These are phyloP conservation scores for Gentiana straminea DNA, from an alignment of 257 asterid genomes.

Conservation along the genomic window DNA sequence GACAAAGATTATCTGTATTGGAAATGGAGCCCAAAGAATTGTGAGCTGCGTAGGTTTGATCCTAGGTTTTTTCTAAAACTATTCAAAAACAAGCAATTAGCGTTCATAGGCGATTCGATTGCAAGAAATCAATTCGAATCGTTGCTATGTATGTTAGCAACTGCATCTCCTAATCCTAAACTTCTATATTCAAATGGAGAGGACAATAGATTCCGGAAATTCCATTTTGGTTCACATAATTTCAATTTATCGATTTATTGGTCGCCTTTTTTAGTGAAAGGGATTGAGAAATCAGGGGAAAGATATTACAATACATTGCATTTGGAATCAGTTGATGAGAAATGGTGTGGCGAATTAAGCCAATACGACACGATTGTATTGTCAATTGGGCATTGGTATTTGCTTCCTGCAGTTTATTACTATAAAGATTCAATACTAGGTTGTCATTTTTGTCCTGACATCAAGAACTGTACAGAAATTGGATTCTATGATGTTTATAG, in stretches of 20 bases:
- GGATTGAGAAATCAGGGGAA: slow-evolving; percentile 32
- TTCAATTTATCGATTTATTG: slow-evolving; percentile 51
- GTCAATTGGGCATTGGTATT: slow-evolving; percentile 68
- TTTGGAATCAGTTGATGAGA: slow-evolving; percentile 47
- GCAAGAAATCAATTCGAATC: slow-evolving; percentile 86
- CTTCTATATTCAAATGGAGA: slow-evolving; percentile 40
- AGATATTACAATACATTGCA: slow-evolving; percentile 28
- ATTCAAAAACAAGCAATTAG: slow-evolving; percentile 45
- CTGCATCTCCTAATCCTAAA: slow-evolving; percentile 29
- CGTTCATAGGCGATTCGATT: slow-evolving; percentile 79
- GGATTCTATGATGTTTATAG: slow-evolving; percentile 50
- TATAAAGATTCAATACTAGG: slow-evolving; percentile 35
- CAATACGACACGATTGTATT: slow-evolving; percentile 40
- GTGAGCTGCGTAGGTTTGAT: slow-evolving; percentile 54
- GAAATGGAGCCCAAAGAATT: slow-evolving; percentile 61
- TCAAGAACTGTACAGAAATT: slow-evolving; percentile 36
- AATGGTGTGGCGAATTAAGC: slow-evolving; percentile 46
- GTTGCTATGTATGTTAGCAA: slow-evolving; percentile 46
- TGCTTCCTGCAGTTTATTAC: slow-evolving; percentile 36
- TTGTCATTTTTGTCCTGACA: slow-evolving; percentile 34
- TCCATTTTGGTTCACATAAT: slow-evolving; percentile 39
- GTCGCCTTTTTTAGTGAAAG: slow-evolving; percentile 80
- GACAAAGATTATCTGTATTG: slow-evolving; percentile 54
- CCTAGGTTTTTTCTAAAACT: slow-evolving; percentile 45
- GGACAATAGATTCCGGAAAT: slow-evolving; percentile 54